phyloP scores from a whole-genome alignment of 2,329 filamentous ascomycete genomes.

The Claviceps maximensis region DNA sequence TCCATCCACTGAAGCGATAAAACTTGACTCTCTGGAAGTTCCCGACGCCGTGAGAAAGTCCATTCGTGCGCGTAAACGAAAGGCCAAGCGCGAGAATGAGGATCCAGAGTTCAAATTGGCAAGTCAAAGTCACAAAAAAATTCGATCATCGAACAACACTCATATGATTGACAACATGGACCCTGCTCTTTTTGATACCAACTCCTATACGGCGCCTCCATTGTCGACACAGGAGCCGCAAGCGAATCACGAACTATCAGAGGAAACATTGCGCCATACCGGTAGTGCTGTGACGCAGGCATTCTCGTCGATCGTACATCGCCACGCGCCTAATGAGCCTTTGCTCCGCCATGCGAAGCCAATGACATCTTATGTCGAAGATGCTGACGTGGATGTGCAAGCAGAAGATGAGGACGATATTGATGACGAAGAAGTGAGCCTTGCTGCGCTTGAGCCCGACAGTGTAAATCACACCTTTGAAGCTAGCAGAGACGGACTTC shows the following conservation, averaged over 20 bases:
- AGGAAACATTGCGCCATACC: not conserved
- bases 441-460: not conserved
- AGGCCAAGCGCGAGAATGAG: conserved; percentile 38
- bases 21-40: conserved; percentile 30
- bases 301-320: not conserved
- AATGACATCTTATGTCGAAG: conserved; percentile 35
- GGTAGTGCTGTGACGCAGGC: conserved; percentile 19
- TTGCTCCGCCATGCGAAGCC: conserved; percentile 39
- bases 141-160: conserved; percentile 15
- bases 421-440: not conserved
- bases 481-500: conserved; percentile 6
- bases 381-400: conserved; percentile 27
- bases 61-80: conserved; percentile 38
- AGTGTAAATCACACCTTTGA: not conserved
- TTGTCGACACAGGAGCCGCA: not conserved
- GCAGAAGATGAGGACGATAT: conserved; percentile 6
- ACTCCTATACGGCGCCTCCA: conserved; percentile 1
- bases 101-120: conserved; percentile 39
- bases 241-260: conserved; percentile 9
- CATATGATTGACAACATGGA: conserved; percentile 32
- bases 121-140: conserved; percentile 30
- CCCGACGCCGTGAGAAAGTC: conserved; percentile 43
- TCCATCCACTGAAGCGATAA: conserved; percentile 31
- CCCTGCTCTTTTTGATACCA: conserved; percentile 34
- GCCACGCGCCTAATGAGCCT: conserved; percentile 27